These are phyloP conservation scores for Claviceps humidiphila DNA, from an alignment of 2,329 filamentous ascomycete species.

Conservation along the genomic window DNA sequence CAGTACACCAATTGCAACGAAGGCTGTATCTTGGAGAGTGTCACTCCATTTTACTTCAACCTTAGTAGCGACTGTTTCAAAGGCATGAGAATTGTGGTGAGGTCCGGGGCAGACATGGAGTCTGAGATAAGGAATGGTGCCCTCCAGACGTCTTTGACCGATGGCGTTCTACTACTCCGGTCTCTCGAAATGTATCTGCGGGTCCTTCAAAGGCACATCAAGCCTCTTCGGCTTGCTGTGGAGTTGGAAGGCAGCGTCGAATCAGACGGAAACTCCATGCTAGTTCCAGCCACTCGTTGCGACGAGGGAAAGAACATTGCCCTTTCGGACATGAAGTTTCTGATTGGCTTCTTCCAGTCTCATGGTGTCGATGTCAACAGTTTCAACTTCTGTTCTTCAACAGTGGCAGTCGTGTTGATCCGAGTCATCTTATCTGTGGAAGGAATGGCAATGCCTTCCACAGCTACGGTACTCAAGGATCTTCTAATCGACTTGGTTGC, in stretches of 20 bases:
- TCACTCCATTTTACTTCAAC: not conserved
- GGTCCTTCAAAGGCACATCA: not conserved
- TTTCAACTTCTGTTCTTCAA: not conserved
- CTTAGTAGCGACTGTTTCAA: not conserved
- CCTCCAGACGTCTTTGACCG: not conserved
- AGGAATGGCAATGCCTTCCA: not conserved
- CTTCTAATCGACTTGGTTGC: not conserved
- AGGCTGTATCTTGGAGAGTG: not conserved
- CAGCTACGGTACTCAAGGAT: not conserved
- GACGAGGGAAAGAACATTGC: not conserved
- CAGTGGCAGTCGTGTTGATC: not conserved
- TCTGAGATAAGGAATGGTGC: not conserved
- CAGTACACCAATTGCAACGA: not conserved
- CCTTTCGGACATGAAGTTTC: not conserved
- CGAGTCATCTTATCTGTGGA: not conserved
- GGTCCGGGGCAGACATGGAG: not conserved
- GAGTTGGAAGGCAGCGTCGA: not conserved
- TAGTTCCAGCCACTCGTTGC: not conserved
- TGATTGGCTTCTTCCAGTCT: not conserved
- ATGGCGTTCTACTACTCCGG: not conserved
- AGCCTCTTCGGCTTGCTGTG: not conserved
- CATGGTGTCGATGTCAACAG: not conserved
- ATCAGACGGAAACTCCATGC: not conserved
- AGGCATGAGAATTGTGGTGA: not conserved
- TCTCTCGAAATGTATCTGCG: not conserved